Evolutionary conservation across 2,329 filamentous ascomycete species (phyloP), one percentile per base, ranked within the genome.

Genomic region (Neospermospora avenae): DNA sequence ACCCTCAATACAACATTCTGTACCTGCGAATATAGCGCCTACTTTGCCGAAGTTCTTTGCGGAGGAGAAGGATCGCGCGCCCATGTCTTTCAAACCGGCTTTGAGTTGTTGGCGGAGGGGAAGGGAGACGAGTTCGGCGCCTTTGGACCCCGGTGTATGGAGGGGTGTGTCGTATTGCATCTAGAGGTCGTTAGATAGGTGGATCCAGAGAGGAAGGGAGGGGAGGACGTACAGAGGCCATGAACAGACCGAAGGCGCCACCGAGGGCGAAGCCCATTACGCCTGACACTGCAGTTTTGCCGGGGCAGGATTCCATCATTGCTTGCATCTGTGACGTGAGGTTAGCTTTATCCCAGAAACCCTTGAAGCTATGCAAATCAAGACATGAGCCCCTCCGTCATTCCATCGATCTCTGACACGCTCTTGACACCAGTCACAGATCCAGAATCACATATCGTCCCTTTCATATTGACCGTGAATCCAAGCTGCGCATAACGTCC

Each of bases 121-220:
- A 20, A 99, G 85, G n/a, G 80, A 80, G 44, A 78, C 73, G 62
- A 86, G 71, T 14, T n/a, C 8, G 51, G 79, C 74, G 24, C 68
- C 71, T 67, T 72, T 76, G 54, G 65, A 68, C 51, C 71, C 69
- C 70, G 76, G 76, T 45, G 75, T 68, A 39, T 78, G 76, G 52
- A 92, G 88, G 61, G 93, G 90, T 0, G 93, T 97, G 74, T 99
- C 95, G 83, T 99, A 99, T 76, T 91, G 89, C 95, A 99, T 99
- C 91, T 96, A 55, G 31, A 11, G 39, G 46, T 24, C 37, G n/a
- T 48, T 45, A 45, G 55, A 44, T 45, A 3, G 48, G 42, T n/a
- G 22, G 16, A 10, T 39, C 56, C 54, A 13, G 37, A 28, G 24
- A 45, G 16, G 44, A 13, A 10, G 24, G 54, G 54, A 24, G 22